Evolutionary conservation across 1,284 basidiomycete species (phyloP).

Genomic region (Trichosporon sp.): DNA sequence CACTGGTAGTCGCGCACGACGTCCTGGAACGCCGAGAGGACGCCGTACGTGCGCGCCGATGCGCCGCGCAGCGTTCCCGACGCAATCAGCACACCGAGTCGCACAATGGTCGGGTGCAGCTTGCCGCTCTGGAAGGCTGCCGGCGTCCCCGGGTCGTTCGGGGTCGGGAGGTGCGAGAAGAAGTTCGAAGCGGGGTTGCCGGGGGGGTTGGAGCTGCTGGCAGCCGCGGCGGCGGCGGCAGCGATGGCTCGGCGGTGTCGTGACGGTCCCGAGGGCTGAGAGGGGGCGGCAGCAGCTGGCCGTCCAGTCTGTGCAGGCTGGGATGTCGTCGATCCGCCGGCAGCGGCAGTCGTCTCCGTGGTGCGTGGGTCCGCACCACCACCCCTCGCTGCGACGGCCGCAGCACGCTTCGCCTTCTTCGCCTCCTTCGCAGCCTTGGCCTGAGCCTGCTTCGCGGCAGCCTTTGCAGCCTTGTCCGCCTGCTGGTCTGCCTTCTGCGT

Average conservation of each 20-base stretch:
- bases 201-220: conserved; percentile 18
- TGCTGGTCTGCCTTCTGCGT: conserved; percentile 1
- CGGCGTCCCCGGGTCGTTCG: conserved; percentile 30
- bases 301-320: neutral
- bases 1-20: conserved; percentile 46
- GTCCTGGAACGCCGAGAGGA: conserved; percentile 51
- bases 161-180: conserved; percentile 63
- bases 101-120: conserved; percentile 44
- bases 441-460: neutral
- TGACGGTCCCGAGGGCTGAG: conserved; percentile 5
- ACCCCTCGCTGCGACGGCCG: conserved; percentile 38
- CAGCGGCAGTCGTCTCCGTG: neutral
- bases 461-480: conserved; percentile 7
- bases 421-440: conserved; percentile 38
- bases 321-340: neutral
- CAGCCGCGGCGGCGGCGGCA: conserved; percentile 17
- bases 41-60: conserved; percentile 50
- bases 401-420: conserved; percentile 47
- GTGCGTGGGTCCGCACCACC: neutral
- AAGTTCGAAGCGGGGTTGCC: conserved; percentile 22
- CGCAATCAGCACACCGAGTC: conserved; percentile 43
- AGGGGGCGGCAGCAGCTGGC: neutral
- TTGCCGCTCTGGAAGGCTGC: conserved; percentile 30
- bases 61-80: conserved; percentile 45
- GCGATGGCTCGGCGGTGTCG: conserved; percentile 14